These are phyloP conservation scores for Pseudonitzschia pungens DNA, from an alignment of 108 stramenopile genomes.

Conservation along the genomic window DNA sequence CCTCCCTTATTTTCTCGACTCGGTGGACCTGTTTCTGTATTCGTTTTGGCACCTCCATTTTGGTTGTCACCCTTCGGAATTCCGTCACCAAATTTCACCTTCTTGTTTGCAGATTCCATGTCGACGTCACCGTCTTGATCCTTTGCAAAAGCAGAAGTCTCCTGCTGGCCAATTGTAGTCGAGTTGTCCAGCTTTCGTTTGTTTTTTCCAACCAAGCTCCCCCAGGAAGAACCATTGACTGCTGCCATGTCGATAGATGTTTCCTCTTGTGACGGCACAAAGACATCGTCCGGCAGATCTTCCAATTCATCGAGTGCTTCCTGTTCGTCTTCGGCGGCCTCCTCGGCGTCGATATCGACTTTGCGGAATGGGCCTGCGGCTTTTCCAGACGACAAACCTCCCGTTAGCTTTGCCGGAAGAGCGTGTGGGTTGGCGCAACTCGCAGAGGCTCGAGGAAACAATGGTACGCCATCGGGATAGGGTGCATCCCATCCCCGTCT, in stretches of 20 bases:
- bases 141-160: constrained; percentile 17
- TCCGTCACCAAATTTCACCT: constrained; percentile 17
- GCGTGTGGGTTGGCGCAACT: constrained; percentile 73
- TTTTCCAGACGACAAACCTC: constrained; percentile 6
- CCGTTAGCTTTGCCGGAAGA: constrained; percentile 36
- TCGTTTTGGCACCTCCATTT: background rate
- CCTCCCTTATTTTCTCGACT: background rate
- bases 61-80: background rate
- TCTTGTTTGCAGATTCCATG: constrained; percentile 23
- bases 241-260: background rate
- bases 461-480: constrained; percentile 57
- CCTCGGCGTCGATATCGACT: constrained; percentile 34
- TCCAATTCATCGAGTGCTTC: constrained; percentile 21
- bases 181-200: constrained; percentile 23
- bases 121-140: constrained; percentile 19
- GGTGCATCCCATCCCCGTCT: constrained; percentile 74
- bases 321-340: constrained; percentile 16
- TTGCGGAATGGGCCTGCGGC: constrained; percentile 45
- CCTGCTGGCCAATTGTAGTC: background rate
- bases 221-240: constrained; percentile 24
- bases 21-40: background rate
- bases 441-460: constrained; percentile 57
- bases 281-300: constrained; percentile 44
- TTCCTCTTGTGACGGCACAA: constrained; percentile 6
- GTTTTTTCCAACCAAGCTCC: constrained; percentile 17